phyloP scores from a whole-genome alignment of 345 rosid genomes.

The Murraya koenigii region DNA sequence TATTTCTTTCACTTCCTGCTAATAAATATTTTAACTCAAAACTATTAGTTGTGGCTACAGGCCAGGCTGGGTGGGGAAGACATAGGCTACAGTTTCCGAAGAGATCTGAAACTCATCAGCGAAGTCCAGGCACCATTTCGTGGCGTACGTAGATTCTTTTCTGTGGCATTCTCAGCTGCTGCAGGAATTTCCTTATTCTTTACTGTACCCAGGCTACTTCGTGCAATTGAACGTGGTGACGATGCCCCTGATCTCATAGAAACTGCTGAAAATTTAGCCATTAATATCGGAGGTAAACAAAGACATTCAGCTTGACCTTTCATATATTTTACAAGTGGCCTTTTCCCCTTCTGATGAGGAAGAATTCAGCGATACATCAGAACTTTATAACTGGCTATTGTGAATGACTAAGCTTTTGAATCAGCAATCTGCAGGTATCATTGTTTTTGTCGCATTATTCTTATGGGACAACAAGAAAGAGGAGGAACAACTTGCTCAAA shows the following conservation, averaged over 20 bases:
- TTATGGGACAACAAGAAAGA: constrained; percentile 95
- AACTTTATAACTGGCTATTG: constrained; percentile 25
- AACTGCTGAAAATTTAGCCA: constrained; percentile 78
- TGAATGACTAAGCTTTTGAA: constrained; percentile 56
- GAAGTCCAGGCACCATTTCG: constrained; percentile 99
- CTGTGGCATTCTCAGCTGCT: constrained; percentile 76
- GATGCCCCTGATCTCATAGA: constrained; percentile 77
- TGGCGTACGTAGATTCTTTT: constrained; percentile 81
- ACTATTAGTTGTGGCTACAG: constrained; percentile 38
- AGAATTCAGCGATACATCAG: neutral
- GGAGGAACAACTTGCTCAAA: constrained; percentile 94
- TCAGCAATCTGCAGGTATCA: constrained; percentile 80
- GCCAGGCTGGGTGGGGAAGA: constrained; percentile 96
- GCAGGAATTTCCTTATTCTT: constrained; percentile 88
- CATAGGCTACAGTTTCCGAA: constrained; percentile 75
- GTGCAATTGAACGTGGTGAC: constrained; percentile 69
- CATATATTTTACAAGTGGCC: constrained; percentile 16
- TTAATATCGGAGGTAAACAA: constrained; percentile 79
- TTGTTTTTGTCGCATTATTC: constrained; percentile 67
- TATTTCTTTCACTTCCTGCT: neutral
- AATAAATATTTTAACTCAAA: constrained; percentile 8
- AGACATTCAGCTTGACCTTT: constrained; percentile 6
- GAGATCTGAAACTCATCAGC: constrained; percentile 93
- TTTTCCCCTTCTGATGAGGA: constrained; percentile 7
- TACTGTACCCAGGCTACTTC: constrained; percentile 76